A percentile compares a stretch with the other conserved stretches of the same genome.
Evolutionary conservation across 1,284 basidiomycete genomes (phyloP).

Genomic region (Coniferiporia weirii): DNA sequence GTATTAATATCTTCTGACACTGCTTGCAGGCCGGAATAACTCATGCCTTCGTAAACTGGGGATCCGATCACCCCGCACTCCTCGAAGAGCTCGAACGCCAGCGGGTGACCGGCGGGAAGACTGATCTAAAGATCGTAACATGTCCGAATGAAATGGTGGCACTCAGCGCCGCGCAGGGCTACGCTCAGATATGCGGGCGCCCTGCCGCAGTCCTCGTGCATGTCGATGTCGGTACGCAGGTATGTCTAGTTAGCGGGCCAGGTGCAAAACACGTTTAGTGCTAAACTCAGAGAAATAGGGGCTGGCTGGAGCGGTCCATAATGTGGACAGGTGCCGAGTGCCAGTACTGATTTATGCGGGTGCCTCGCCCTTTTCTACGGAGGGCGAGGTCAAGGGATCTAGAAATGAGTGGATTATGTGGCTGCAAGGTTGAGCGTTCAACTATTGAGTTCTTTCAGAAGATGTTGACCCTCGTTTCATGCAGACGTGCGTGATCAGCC

Average conservation of each 20-base stretch:
- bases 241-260: slow-evolving; percentile 21
- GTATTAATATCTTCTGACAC: background rate
- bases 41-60: slow-evolving; percentile 72
- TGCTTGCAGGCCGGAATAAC: slow-evolving; percentile 43
- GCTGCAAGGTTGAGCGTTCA: slow-evolving; percentile 46
- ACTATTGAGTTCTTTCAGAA: background rate
- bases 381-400: slow-evolving; percentile 52
- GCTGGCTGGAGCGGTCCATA: slow-evolving; percentile 67
- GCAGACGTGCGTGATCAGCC: slow-evolving; percentile 65
- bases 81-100: slow-evolving; percentile 63
- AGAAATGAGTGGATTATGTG: slow-evolving; percentile 74
- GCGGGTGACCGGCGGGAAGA: slow-evolving; percentile 36
- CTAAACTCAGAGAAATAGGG: slow-evolving; percentile 34
- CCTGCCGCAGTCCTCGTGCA: slow-evolving; percentile 69
- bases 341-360: slow-evolving; percentile 70
- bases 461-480: background rate
- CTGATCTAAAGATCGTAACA: slow-evolving; percentile 48
- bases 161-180: slow-evolving; percentile 64
- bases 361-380: slow-evolving; percentile 52
- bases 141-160: slow-evolving; percentile 76
- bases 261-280: background rate
- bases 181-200: slow-evolving; percentile 56
- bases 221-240: slow-evolving; percentile 71
- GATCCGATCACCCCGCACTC: slow-evolving; percentile 66
- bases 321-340: slow-evolving; percentile 54